Conservation (phyloP, 1,284 basidiomycete genomes). For the Apiotrichum akiyoshidainum region DNA sequence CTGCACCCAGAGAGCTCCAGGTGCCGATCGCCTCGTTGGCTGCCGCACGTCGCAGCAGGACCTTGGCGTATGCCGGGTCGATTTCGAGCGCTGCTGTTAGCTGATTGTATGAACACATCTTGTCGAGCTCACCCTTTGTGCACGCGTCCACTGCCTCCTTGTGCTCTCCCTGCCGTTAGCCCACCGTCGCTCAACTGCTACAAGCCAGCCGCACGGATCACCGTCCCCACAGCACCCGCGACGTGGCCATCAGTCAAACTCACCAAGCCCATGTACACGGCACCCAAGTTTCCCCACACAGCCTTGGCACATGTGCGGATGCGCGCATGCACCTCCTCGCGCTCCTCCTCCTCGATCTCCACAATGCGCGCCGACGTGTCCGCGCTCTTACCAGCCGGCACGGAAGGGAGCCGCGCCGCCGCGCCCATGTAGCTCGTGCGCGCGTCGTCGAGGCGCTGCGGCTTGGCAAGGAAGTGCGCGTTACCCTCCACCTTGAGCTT, state of each 20-base stretch:
- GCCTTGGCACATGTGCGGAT: slow-evolving; percentile 39
- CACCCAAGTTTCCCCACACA: slow-evolving; percentile 45
- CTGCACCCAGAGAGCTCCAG: slow-evolving; percentile 76
- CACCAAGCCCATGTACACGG: slow-evolving; percentile 36
- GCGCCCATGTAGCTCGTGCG: slow-evolving; percentile 32
- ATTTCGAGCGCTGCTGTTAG: slow-evolving; percentile 69
- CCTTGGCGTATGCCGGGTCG: slow-evolving; percentile 81
- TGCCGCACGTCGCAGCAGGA: slow-evolving; percentile 76
- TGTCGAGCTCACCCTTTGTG: slow-evolving; percentile 31
- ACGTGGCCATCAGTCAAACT: neutral
- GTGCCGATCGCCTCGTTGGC: slow-evolving; percentile 76
- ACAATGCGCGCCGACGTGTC: neutral
- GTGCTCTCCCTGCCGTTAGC: slow-evolving; percentile 47
- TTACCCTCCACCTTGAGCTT: slow-evolving; percentile 41
- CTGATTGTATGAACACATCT: no score
- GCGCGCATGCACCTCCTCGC: slow-evolving; percentile 24
- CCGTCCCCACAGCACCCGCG: no score
- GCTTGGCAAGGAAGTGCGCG: slow-evolving; percentile 31
- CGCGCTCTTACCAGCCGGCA: neutral
- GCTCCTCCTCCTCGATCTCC: slow-evolving; percentile 17
- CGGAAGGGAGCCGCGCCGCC: slow-evolving; percentile 26
- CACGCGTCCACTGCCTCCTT: slow-evolving; percentile 52
- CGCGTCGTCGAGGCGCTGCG: slow-evolving; percentile 32
- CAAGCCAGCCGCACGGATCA: no score
- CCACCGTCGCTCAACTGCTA: neutral